Conservation (phyloP, 1,284 basidiomycete genomes). For the Trametes sp. region DNA sequence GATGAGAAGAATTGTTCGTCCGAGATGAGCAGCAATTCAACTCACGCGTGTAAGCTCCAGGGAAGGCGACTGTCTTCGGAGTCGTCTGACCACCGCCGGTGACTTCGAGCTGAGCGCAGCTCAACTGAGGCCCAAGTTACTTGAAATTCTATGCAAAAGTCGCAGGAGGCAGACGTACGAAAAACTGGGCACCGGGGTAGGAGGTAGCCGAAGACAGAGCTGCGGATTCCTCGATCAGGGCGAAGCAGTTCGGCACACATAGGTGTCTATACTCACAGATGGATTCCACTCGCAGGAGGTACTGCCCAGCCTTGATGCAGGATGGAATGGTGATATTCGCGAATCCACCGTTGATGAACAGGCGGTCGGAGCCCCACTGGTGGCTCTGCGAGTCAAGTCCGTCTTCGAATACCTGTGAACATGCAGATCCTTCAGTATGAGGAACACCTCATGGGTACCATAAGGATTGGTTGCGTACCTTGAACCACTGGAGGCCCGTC, state of each 20-base stretch:
- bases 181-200: constrained; percentile 62
- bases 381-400: constrained; percentile 44
- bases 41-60: constrained; percentile 53
- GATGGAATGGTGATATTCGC: constrained; percentile 58
- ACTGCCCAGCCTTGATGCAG: constrained; percentile 57
- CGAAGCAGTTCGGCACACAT: no score
- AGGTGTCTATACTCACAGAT: constrained; percentile 57
- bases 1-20: not conserved
- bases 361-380: constrained; percentile 55
- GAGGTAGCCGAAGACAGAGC: constrained; percentile 50
- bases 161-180: constrained; percentile 25
- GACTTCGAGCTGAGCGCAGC: constrained; percentile 57
- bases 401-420: constrained; percentile 49
- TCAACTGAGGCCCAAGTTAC: constrained; percentile 47
- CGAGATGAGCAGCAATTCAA: not conserved
- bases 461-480: constrained; percentile 41
- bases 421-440: not conserved
- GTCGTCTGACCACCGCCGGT: constrained; percentile 54
- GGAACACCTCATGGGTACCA: constrained; percentile 17
- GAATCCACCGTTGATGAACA: constrained; percentile 60
- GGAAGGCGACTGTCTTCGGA: constrained; percentile 59
- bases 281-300: constrained; percentile 59
- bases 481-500: constrained; percentile 64
- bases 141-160: not conserved
- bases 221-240: constrained; percentile 16